A percentile compares a stretch with the other conserved stretches of the same genome.
phyloP scores from a whole-genome alignment of 257 asterid species.

The Plantago ovata region DNA sequence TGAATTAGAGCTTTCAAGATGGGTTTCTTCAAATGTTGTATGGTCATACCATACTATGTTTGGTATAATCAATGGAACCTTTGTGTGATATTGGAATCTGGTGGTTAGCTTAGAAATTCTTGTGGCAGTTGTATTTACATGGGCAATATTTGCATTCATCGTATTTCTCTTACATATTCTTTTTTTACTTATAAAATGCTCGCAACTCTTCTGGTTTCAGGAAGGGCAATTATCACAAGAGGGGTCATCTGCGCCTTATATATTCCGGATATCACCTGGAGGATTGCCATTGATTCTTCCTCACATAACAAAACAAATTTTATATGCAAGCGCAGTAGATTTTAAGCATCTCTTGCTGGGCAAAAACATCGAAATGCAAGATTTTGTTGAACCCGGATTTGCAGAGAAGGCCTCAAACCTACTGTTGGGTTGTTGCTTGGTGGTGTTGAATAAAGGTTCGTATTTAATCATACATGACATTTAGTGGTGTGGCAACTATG shows the following conservation, averaged over 20 bases:
- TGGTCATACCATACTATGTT: too few species aligned
- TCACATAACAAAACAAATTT: conserved; percentile 71
- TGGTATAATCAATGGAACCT: too few species aligned
- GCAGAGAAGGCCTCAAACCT: conserved; percentile 64
- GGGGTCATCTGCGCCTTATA: conserved; percentile 63
- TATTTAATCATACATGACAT: neutral
- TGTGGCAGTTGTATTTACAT: neutral
- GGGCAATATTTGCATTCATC: too few species aligned
- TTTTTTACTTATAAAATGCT: neutral
- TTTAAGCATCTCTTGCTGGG: conserved; percentile 78
- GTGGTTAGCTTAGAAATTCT: neutral
- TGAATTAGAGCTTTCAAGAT: too few species aligned
- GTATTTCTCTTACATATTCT: too few species aligned
- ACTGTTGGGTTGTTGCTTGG: conserved; percentile 78
- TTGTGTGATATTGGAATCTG: too few species aligned
- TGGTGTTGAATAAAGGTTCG: conserved; percentile 68
- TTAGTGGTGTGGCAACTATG: neutral
- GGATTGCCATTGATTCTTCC: conserved; percentile 92
- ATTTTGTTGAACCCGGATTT: conserved; percentile 60
- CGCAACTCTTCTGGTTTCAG: conserved; percentile 35
- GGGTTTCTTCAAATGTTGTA: too few species aligned
- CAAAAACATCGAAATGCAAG: conserved; percentile 66
- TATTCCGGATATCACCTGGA: conserved; percentile 93
- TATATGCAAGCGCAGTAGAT: conserved; percentile 65
- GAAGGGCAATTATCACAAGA: conserved; percentile 91